Evolutionary conservation across 306 rosid species (phyloP).

Genomic region (Benincasa hispida): DNA sequence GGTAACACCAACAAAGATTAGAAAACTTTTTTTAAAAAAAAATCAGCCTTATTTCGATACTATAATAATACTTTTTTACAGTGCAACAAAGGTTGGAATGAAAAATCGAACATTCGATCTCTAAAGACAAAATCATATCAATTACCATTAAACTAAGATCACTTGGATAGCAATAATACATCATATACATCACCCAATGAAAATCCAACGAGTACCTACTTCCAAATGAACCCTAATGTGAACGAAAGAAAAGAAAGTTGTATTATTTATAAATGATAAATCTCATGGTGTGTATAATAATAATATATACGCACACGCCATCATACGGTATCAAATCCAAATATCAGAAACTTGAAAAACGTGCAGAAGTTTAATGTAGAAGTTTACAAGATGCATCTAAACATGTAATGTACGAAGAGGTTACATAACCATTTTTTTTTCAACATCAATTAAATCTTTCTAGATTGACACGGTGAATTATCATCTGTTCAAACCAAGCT

Average conservation of each 20-base stretch:
- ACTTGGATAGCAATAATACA: background rate
- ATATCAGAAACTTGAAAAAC: background rate
- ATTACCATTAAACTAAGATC: too few relatives aligned
- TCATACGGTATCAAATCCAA: background rate
- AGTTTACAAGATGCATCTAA: background rate
- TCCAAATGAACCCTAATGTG: background rate
- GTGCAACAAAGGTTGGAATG: too few relatives aligned
- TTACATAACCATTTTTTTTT: background rate
- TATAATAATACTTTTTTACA: too few relatives aligned
- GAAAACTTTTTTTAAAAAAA: too few relatives aligned
- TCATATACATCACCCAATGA: background rate
- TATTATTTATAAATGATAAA: constrained; percentile 6
- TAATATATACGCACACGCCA: background rate
- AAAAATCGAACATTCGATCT: too few relatives aligned
- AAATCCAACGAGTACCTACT: background rate
- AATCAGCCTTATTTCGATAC: too few relatives aligned
- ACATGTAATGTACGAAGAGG: background rate
- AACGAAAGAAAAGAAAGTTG: background rate
- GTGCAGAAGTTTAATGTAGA: background rate
- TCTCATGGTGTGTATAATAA: background rate
- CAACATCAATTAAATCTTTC: constrained; percentile 1
- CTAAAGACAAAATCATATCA: too few relatives aligned
- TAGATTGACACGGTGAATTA: background rate
- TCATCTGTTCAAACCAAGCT: constrained; percentile 10
- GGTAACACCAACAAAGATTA: too few relatives aligned